Conservation (phyloP, 352 stramenopile genomes). For the Globisporangium rhizosaccharum region DNA sequence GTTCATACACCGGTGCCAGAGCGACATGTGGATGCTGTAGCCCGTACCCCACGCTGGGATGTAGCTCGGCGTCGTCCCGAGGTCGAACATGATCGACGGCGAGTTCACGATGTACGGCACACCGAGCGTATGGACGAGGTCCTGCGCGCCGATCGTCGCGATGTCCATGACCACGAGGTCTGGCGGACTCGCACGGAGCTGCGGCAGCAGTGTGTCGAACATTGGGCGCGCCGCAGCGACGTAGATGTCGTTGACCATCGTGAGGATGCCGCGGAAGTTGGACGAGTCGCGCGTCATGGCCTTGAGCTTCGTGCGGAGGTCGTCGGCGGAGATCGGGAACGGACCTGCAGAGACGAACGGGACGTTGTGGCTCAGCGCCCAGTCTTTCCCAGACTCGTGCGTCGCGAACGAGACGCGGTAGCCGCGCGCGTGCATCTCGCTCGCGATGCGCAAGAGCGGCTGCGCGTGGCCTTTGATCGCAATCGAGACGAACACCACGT, state of each 20-base stretch:
- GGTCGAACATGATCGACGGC: conserved; percentile 80
- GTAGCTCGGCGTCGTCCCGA: conserved; percentile 67
- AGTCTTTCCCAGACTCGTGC: conserved; percentile 76
- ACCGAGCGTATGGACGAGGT: conserved; percentile 71
- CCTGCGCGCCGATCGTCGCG: conserved; percentile 70
- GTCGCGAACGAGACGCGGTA: conserved; percentile 81
- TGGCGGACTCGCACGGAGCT: conserved; percentile 32
- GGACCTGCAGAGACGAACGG: conserved; percentile 67
- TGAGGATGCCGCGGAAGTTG: conserved; percentile 82
- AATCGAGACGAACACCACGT: conserved; percentile 80
- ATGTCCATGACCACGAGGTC: conserved; percentile 81
- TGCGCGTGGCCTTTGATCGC: conserved; percentile 76
- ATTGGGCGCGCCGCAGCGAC: conserved; percentile 68
- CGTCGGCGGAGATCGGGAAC: conserved; percentile 72
- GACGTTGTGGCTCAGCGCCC: conserved; percentile 45
- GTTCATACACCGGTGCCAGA: conserved; percentile 88
- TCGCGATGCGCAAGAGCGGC: conserved; percentile 70
- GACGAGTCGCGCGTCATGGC: conserved; percentile 77
- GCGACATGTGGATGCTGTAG: conserved; percentile 76
- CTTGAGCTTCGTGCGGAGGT: conserved; percentile 63
- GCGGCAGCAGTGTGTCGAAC: conserved; percentile 63
- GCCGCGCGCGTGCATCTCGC: conserved; percentile 62
- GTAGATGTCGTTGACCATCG: conserved; percentile 88
- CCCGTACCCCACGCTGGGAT: conserved; percentile 82
- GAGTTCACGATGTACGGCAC: conserved; percentile 83